Conservation (phyloP, 2,329 filamentous ascomycete genomes). For the Nemania sp. region DNA sequence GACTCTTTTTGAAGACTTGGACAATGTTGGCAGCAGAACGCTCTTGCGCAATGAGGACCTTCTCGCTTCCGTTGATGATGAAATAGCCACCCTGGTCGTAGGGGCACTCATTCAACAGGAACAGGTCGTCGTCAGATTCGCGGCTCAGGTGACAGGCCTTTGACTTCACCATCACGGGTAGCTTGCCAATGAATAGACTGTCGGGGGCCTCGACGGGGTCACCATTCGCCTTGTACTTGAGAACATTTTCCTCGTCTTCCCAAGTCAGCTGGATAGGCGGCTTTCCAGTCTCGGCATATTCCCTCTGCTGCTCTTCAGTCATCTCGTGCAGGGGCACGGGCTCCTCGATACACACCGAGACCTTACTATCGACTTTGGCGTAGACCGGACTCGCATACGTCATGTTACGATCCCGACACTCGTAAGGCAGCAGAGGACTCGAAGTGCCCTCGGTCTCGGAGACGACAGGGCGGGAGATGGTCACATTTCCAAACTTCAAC, state of each 20-base stretch:
- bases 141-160: constrained; percentile 90
- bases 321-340: constrained; percentile 69
- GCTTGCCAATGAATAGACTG: constrained; percentile 88
- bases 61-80: constrained; percentile 98
- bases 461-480: constrained; percentile 86
- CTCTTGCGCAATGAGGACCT: constrained; percentile 97
- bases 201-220: constrained; percentile 71
- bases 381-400: constrained; percentile 94
- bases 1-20: constrained; percentile 97
- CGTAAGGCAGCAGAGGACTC: constrained; percentile 85
- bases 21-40: constrained; percentile 98
- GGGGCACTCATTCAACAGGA: constrained; percentile 92
- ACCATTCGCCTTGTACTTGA: constrained; percentile 59
- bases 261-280: constrained; percentile 63
- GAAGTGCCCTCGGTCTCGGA: constrained; percentile 92
- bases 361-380: constrained; percentile 83
- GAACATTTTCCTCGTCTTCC: constrained; percentile 61
- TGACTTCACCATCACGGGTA: constrained; percentile 98
- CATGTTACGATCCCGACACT: constrained; percentile 91
- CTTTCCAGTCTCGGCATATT: constrained; percentile 59
- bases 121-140: constrained; percentile 82
- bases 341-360: constrained; percentile 80
- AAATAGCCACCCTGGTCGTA: constrained; percentile 99
- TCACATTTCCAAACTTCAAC: constrained; percentile 89
- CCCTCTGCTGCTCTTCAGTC: constrained; percentile 65